Evolutionary conservation across 306 rosid genomes (phyloP).

Genomic region (Oemleria cerasiformis): DNA sequence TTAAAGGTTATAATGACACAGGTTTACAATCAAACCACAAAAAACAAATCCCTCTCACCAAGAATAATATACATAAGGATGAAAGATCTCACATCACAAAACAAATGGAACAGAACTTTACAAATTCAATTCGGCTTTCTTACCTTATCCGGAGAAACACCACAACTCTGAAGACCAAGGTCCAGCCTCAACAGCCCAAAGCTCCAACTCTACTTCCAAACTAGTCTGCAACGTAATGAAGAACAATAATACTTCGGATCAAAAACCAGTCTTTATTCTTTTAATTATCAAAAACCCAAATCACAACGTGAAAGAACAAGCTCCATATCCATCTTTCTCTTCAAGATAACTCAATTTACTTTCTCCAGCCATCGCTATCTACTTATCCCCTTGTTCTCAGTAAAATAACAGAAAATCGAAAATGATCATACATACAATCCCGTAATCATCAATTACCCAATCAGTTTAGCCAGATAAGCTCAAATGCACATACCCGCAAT

Average conservation of each 20-base stretch:
- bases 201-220: neutral
- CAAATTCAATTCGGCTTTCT: slow-evolving; percentile 33
- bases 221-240: neutral
- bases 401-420: neutral
- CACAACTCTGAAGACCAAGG: slow-evolving; percentile 24
- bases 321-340: too few relatives aligned
- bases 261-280: neutral
- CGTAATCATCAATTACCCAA: neutral
- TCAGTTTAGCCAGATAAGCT: neutral
- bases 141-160: slow-evolving; percentile 52
- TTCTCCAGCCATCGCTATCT: neutral
- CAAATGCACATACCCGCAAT: neutral
- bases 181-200: slow-evolving; percentile 33
- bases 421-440: neutral
- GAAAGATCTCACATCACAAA: neutral
- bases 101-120: neutral
- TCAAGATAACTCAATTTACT: neutral
- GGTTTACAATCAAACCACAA: neutral
- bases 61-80: neutral
- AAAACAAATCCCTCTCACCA: neutral
- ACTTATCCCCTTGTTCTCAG: neutral
- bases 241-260: neutral
- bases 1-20: neutral
- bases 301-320: neutral
- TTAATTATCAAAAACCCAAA: slow-evolving; percentile 2